A percentile compares a stretch with the other conserved stretches of the same genome.
Evolutionary conservation across 257 asterid genomes (phyloP).

Genomic region (Catharanthus roseus): DNA sequence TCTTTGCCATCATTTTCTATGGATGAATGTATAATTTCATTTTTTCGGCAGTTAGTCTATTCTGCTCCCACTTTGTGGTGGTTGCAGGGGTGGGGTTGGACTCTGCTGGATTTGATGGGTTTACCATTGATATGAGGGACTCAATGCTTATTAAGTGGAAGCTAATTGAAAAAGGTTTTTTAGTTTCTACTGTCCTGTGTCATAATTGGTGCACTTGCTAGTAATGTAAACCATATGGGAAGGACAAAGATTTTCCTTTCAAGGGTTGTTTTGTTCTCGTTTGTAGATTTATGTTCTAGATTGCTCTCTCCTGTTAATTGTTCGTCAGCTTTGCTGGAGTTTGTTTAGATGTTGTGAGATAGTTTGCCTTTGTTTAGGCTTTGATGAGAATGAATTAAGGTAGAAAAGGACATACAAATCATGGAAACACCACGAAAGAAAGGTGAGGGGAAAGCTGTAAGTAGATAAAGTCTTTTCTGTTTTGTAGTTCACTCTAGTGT

Average conservation of each 20-base stretch:
- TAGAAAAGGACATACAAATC: not conserved
- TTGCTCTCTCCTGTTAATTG: not conserved
- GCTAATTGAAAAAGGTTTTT: not conserved
- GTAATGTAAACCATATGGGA: not conserved
- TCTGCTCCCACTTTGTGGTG: not conserved
- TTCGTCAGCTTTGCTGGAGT: not conserved
- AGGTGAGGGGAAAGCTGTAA: not conserved
- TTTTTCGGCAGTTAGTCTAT: not conserved
- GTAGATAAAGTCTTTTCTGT: not conserved
- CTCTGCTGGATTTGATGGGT: not conserved
- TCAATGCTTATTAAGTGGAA: not conserved
- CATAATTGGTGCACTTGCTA: not conserved
- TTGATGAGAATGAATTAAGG: not conserved
- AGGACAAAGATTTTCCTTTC: not conserved
- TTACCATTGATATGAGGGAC: not conserved
- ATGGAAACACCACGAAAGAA: not conserved
- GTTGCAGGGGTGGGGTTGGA: not conserved
- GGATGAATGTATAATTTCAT: not conserved
- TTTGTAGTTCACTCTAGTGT: not conserved
- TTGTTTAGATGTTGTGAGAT: not conserved
- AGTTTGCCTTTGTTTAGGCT: not conserved
- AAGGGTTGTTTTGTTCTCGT: not conserved
- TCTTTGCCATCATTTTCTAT: not conserved
- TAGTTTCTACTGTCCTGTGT: not conserved
- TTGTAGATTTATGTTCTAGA: not conserved